Evolutionary conservation across 108 stramenopile genomes (phyloP).

Genomic region (Cyclotella baltica): DNA sequence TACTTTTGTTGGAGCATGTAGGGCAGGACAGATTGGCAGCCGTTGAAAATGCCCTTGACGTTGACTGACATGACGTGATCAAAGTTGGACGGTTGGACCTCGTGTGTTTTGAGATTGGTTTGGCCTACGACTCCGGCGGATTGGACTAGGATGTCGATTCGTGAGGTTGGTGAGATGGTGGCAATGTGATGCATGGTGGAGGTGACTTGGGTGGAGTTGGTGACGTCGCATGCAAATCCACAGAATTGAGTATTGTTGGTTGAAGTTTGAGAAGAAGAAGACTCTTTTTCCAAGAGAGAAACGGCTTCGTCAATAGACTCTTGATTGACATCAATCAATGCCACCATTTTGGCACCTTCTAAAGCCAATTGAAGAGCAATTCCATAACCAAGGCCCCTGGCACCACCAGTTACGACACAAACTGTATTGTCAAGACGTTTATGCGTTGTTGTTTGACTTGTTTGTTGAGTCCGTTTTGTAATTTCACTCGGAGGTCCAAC

Average conservation of each 20-base stretch:
- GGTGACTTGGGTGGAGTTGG: slow-evolving; percentile 41
- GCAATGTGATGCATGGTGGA: slow-evolving; percentile 54
- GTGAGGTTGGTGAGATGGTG: slow-evolving; percentile 32
- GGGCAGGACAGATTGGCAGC: slow-evolving; percentile 62
- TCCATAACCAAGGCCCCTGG: slow-evolving; percentile 68
- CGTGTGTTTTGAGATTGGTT: slow-evolving; percentile 55
- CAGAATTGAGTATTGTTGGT: slow-evolving; percentile 10
- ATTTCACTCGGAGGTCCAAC: slow-evolving; percentile 10
- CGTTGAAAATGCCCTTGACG: slow-evolving; percentile 65
- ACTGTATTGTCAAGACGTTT: slow-evolving; percentile 33
- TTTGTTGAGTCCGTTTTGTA: slow-evolving; percentile 22
- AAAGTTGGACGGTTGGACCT: slow-evolving; percentile 63
- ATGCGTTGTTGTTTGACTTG: too few species aligned
- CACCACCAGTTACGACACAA: slow-evolving; percentile 65
- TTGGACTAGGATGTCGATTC: slow-evolving; percentile 62
- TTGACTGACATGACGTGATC: slow-evolving; percentile 66
- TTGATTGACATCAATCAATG: slow-evolving; percentile 55
- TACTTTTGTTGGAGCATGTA: slow-evolving; percentile 67
- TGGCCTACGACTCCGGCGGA: slow-evolving; percentile 64
- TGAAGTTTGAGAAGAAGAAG: not conserved
- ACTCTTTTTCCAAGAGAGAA: slow-evolving; percentile 35
- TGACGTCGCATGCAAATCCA: slow-evolving; percentile 63
- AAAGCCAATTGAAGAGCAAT: slow-evolving; percentile 59
- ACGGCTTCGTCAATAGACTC: slow-evolving; percentile 45
- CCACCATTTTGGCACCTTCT: slow-evolving; percentile 58